Evolutionary conservation across 2,329 filamentous ascomycete species (phyloP).

Genomic region (Aureobasidium namibiae): DNA sequence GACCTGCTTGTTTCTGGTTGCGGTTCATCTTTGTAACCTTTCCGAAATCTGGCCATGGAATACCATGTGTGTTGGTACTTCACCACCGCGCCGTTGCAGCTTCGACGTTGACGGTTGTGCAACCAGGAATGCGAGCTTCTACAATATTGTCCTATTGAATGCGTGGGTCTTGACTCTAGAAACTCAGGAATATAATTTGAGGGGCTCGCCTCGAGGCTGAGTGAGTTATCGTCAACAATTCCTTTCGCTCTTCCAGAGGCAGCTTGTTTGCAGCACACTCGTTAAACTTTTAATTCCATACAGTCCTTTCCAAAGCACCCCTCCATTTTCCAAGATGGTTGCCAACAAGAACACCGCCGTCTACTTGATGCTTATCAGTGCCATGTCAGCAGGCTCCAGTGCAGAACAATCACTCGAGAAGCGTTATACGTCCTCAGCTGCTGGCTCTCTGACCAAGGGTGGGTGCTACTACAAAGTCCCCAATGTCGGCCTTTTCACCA

Average conservation of each 20-base stretch:
- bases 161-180: neutral
- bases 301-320: neutral
- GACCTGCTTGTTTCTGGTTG: neutral
- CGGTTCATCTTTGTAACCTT: neutral
- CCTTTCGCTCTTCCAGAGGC: neutral
- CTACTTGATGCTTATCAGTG: neutral
- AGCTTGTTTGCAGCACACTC: neutral
- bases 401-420: neutral
- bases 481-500: constrained; percentile 2
- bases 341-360: neutral
- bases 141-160: neutral
- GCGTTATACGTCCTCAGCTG: neutral
- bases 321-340: neutral
- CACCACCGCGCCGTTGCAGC: neutral
- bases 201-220: neutral
- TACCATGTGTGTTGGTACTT: neutral
- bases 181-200: neutral
- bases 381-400: neutral
- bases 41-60: neutral
- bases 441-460: neutral
- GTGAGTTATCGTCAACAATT: neutral
- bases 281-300: neutral
- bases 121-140: neutral
- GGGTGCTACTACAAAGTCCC: constrained; percentile 6
- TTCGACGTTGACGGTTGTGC: neutral